Conservation (phyloP, 2,329 filamentous ascomycete species). For the Berkeleyomyces basicola region DNA sequence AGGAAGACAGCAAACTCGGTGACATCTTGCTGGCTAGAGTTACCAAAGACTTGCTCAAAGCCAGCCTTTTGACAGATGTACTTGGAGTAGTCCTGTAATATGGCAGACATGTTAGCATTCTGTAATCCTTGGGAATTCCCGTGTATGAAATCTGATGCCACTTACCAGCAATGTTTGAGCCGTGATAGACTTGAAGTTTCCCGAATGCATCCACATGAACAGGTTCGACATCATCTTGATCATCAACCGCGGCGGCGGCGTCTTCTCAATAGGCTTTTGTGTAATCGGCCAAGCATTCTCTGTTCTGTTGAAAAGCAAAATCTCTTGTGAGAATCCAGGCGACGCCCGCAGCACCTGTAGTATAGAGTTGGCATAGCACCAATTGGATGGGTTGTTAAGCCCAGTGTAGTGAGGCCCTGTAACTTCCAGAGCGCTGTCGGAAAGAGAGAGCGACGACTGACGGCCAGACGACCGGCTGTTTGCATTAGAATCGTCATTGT, state of each 20-base stretch:
- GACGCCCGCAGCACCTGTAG: slow-evolving; percentile 72
- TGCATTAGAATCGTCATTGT: neutral
- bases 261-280: slow-evolving; percentile 41
- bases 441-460: slow-evolving; percentile 16
- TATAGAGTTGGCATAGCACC: slow-evolving; percentile 86
- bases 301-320: slow-evolving; percentile 41
- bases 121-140: neutral
- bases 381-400: slow-evolving; percentile 62
- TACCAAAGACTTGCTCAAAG: slow-evolving; percentile 40
- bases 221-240: slow-evolving; percentile 42
- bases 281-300: slow-evolving; percentile 49
- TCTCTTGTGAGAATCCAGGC: slow-evolving; percentile 45
- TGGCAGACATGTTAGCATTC: slow-evolving; percentile 2
- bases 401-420: slow-evolving; percentile 37
- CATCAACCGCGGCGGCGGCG: slow-evolving; percentile 40
- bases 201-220: slow-evolving; percentile 38
- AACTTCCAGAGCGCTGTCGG: slow-evolving; percentile 19
- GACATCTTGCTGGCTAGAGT: slow-evolving; percentile 70
- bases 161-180: slow-evolving; percentile 42
- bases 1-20: slow-evolving; percentile 80
- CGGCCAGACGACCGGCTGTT: slow-evolving; percentile 20
- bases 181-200: slow-evolving; percentile 33
- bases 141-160: slow-evolving; percentile 3
- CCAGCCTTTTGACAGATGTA: slow-evolving; percentile 22
- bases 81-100: slow-evolving; percentile 35